A percentile compares a stretch with the other conserved stretches of the same genome.
phyloP scores from a whole-genome alignment of 768 basidiomycete species.

The Psilocybe tampanensis region DNA sequence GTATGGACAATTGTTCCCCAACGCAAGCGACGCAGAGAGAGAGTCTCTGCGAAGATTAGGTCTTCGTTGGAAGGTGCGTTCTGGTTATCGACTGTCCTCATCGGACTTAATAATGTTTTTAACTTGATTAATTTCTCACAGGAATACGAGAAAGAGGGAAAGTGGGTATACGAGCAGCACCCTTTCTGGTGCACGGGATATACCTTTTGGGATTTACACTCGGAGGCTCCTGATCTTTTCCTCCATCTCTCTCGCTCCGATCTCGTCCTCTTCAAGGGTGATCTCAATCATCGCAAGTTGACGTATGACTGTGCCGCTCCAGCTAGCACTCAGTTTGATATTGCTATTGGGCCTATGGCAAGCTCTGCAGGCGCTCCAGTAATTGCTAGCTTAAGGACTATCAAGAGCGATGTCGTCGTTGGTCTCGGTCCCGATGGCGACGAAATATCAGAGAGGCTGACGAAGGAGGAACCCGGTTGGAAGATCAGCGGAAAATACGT shows the following conservation, averaged over 20 bases:
- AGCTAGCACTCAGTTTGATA: conserved; percentile 83
- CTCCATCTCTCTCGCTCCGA: conserved; percentile 88
- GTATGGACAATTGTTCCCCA: conserved; percentile 92
- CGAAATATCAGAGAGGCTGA: conserved; percentile 73
- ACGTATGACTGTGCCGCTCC: conserved; percentile 89
- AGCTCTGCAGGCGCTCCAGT: conserved; percentile 86
- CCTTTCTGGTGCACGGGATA: conserved; percentile 97
- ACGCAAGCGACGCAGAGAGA: conserved; percentile 76
- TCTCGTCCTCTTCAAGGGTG: conserved; percentile 94
- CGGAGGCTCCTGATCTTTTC: conserved; percentile 89
- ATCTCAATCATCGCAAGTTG: conserved; percentile 90
- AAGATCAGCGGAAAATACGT: conserved; percentile 98
- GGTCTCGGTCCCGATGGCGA: conserved; percentile 75
- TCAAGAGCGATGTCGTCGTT: conserved; percentile 96
- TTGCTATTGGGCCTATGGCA: conserved; percentile 93
- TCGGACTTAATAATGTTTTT: not conserved
- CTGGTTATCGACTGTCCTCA: not conserved
- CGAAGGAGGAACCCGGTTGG: conserved; percentile 89
- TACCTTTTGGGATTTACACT: conserved; percentile 87
- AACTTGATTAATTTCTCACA: conserved; percentile 26
- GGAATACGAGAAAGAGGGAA: conserved; percentile 92
- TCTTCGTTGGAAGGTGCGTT: conserved; percentile 83
- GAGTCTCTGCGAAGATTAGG: conserved; percentile 83
- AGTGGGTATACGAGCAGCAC: conserved; percentile 94
- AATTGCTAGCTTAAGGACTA: conserved; percentile 83